Evolutionary conservation across 208 protist species (phyloP).

Genomic region (Trypanosoma platydactyli): DNA sequence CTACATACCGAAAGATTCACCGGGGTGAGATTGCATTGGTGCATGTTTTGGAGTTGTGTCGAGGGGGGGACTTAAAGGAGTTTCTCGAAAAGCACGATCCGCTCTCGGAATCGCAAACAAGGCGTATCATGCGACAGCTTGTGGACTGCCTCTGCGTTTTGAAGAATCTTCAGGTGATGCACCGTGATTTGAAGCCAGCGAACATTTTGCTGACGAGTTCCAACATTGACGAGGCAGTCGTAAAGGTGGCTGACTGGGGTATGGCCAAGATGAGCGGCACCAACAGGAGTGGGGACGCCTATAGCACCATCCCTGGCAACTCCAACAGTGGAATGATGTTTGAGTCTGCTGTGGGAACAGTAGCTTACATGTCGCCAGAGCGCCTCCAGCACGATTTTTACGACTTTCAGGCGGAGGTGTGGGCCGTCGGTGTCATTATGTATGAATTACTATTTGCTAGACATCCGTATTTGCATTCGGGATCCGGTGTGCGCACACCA

Average conservation of each 20-base stretch:
- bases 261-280: constrained; percentile 42
- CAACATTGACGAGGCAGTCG: constrained; percentile 50
- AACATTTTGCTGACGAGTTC: constrained; percentile 74
- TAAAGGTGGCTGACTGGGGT: constrained; percentile 72
- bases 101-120: constrained; percentile 34
- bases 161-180: constrained; percentile 54
- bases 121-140: constrained; percentile 62
- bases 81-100: constrained; percentile 21
- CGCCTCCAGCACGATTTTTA: constrained; percentile 55
- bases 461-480: constrained; percentile 31
- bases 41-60: constrained; percentile 66
- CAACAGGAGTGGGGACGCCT: not conserved
- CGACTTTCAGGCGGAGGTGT: constrained; percentile 75
- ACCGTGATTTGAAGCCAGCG: constrained; percentile 90
- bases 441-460: constrained; percentile 71
- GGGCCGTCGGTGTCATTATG: constrained; percentile 75
- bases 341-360: constrained; percentile 59
- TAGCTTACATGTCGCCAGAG: constrained; percentile 80
- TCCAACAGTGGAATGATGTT: constrained; percentile 32
- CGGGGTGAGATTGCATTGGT: constrained; percentile 13
- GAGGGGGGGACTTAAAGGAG: constrained; percentile 52
- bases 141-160: constrained; percentile 53
- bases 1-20: constrained; percentile 19
- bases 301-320: not conserved
- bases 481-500: constrained; percentile 35